phyloP scores from a whole-genome alignment of 805 yeast genomes.

The Lipomyces yamadae region DNA sequence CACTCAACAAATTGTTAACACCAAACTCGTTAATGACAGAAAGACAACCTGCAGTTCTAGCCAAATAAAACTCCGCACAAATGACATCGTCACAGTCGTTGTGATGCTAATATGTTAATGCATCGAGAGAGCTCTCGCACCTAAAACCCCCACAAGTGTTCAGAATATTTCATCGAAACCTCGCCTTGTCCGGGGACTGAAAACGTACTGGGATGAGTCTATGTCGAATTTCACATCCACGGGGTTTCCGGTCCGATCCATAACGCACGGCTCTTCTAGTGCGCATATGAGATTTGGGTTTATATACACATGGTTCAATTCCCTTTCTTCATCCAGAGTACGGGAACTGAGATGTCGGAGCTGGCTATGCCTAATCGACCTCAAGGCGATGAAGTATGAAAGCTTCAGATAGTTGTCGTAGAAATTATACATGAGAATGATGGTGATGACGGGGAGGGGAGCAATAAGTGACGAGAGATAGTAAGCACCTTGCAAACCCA shows the following conservation, averaged over 20 bases:
- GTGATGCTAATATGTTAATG: background rate
- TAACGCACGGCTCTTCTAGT: slow-evolving; percentile 86
- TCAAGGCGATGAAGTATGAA: slow-evolving; percentile 80
- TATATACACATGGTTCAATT: slow-evolving; percentile 68
- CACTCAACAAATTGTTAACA: background rate
- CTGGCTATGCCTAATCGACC: slow-evolving; percentile 54
- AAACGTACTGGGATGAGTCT: background rate
- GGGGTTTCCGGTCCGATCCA: slow-evolving; percentile 41
- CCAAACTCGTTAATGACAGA: background rate
- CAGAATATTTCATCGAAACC: background rate
- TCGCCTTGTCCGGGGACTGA: background rate
- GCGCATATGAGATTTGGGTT: slow-evolving; percentile 74
- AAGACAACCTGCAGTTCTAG: background rate
- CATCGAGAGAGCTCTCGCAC: background rate
- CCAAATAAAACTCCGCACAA: background rate
- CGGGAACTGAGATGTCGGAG: slow-evolving; percentile 42
- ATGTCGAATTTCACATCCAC: slow-evolving; percentile 29
- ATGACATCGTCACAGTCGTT: background rate
- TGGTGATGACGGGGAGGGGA: slow-evolving; percentile 76
- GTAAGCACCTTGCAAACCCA: slow-evolving; percentile 81
- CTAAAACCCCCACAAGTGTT: background rate
- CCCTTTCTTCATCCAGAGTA: slow-evolving; percentile 81
- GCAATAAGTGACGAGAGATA: slow-evolving; percentile 68
- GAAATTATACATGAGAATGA: slow-evolving; percentile 75
- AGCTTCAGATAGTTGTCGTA: slow-evolving; percentile 81